Conservation (phyloP, 2,329 filamentous ascomycete genomes). For the Hymenoscyphus albidus region DNA sequence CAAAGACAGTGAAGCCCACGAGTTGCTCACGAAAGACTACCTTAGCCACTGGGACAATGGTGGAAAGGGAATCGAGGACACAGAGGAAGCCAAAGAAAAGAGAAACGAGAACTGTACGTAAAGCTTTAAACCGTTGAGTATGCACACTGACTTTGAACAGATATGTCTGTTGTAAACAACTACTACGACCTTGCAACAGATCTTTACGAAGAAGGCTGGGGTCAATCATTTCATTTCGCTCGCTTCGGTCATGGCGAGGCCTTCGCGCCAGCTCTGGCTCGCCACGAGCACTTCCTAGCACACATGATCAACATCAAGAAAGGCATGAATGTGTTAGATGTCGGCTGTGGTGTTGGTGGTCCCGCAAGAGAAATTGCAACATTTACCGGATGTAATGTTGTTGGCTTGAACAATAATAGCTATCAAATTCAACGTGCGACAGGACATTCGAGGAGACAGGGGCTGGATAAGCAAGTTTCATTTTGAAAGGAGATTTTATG, state of each 20-base stretch:
- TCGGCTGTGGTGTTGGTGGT: constrained; percentile 94
- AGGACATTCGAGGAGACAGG: constrained; percentile 76
- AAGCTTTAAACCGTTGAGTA: neutral
- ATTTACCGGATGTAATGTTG: constrained; percentile 85
- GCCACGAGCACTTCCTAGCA: constrained; percentile 97
- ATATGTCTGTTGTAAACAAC: constrained; percentile 49
- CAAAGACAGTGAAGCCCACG: constrained; percentile 75
- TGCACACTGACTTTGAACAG: constrained; percentile 32
- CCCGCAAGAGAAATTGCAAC: constrained; percentile 94
- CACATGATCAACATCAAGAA: constrained; percentile 82
- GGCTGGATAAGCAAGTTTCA: constrained; percentile 71
- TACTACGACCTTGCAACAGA: constrained; percentile 98
- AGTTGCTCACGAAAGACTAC: constrained; percentile 82
- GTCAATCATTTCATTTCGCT: constrained; percentile 95
- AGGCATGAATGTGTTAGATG: constrained; percentile 86
- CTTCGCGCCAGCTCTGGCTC: constrained; percentile 87
- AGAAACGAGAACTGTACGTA: constrained; percentile 70
- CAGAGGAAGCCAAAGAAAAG: constrained; percentile 51
- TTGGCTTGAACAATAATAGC: constrained; percentile 97
- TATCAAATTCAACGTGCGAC: constrained; percentile 97
- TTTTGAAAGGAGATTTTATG: constrained; percentile 98
- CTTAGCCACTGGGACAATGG: constrained; percentile 91
- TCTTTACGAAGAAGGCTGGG: constrained; percentile 96
- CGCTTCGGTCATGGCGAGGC: constrained; percentile 83
- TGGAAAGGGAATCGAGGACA: no score